Base-by-base conservation (phyloP, 345 rosid species). In the Corchorus olitorius region DNA sequence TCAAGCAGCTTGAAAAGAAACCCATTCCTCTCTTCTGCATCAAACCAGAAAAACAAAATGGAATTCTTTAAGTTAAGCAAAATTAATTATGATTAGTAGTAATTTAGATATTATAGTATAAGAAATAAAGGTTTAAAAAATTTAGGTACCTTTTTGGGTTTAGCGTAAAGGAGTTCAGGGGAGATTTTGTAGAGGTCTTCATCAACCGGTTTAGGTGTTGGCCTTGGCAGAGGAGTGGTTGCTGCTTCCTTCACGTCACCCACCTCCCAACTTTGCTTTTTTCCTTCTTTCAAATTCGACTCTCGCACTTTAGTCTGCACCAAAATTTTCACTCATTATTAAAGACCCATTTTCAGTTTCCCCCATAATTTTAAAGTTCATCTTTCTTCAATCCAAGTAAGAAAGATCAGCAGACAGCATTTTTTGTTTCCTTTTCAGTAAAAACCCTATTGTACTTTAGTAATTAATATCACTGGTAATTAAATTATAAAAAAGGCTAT, bases 151-250 rank as follows among this genome's bases (percentile, higher is more conserved):
- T 86, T 95, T 82, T 72, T 85, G 73, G 92, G 65, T 74, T 89
- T 90, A 46, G 87, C 75, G 66, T 79, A 74, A 83, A 93, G 96
- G 62, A 91, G 89, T 10, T 84, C 87, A 9, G 98, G 93, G 13
- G 99, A 81, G 69, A 94, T 89, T 78, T 88, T 93, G 88, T 94
- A 94, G 80, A 94, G 81, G 84, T 94, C 98, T 75, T 94, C 98
- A 64, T 93, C 98, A 37, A 94, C 89, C 1, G 98, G 97, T 58
- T 94, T 93, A 0, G 97, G 92, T 0, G 78, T 73, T 58, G 78
- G 81, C 83, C 89, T 81, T 17, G 49, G 54, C 54, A 76, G 60
- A 39, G 77, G 79, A 41, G 79, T 16, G 19, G 88, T 63, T 13
- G 76, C 64, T 1, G 79, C 45, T 52, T 83, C 84, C 66, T 73